Evolutionary conservation across 23 red algal genomes (phyloP).

Genomic region (Gracilaria vermiculophylla): DNA sequence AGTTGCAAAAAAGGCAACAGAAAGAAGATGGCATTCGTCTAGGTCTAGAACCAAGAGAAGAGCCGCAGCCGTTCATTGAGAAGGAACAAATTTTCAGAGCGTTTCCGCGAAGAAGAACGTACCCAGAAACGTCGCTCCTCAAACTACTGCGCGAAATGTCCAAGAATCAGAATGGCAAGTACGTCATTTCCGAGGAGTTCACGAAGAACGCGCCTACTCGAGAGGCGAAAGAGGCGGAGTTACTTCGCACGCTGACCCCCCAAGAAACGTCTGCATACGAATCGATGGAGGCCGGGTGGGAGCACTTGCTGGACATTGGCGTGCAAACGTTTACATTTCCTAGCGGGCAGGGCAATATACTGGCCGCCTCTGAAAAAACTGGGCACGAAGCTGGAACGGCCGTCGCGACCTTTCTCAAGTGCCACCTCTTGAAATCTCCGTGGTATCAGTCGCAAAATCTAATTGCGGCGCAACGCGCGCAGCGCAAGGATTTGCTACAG

Average conservation of each 20-base stretch:
- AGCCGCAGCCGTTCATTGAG: slow-evolving; percentile 32
- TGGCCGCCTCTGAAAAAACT: slow-evolving; percentile 64
- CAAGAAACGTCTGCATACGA: slow-evolving; percentile 91
- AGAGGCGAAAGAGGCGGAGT: slow-evolving; percentile 61
- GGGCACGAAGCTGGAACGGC: slow-evolving; percentile 68
- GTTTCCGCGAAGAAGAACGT: slow-evolving; percentile 58
- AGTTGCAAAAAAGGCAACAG: slow-evolving; percentile 29
- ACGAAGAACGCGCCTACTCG: slow-evolving; percentile 38
- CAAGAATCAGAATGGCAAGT: slow-evolving; percentile 72
- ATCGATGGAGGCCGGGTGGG: slow-evolving; percentile 95
- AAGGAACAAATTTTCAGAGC: slow-evolving; percentile 49
- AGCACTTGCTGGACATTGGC: slow-evolving; percentile 67
- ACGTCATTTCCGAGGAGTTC: slow-evolving; percentile 61
- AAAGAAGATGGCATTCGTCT: background rate
- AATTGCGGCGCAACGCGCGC: slow-evolving; percentile 46
- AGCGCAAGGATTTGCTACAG: slow-evolving; percentile 66
- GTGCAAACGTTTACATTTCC: slow-evolving; percentile 90
- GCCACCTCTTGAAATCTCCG: slow-evolving; percentile 60
- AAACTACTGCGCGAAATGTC: slow-evolving; percentile 75
- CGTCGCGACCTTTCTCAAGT: slow-evolving; percentile 74
- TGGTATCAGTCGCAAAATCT: slow-evolving; percentile 75
- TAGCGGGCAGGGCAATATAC: slow-evolving; percentile 83
- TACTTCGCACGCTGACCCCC: slow-evolving; percentile 80
- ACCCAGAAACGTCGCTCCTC: slow-evolving; percentile 64
- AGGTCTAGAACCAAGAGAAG: background rate